These are phyloP conservation scores for Xerocomellus amylosporus DNA, from an alignment of 768 basidiomycete genomes.

Conservation along the genomic window DNA sequence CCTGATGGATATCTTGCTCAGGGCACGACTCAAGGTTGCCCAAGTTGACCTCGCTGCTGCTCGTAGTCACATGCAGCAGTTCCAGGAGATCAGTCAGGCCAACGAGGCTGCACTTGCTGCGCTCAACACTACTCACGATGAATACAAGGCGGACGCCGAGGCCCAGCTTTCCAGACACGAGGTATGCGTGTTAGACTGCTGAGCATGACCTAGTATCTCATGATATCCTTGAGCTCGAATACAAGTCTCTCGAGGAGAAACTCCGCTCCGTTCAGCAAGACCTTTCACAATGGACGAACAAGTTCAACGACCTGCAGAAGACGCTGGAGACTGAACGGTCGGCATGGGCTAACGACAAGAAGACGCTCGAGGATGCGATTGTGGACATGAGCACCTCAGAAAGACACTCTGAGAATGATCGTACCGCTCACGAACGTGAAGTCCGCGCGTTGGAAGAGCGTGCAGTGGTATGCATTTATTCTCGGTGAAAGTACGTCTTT, in stretches of 20 bases:
- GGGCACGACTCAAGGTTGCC: constrained; percentile 71
- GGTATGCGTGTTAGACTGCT: constrained; percentile 38
- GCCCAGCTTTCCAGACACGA: constrained; percentile 63
- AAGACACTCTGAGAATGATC: constrained; percentile 61
- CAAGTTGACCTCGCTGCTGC: constrained; percentile 75
- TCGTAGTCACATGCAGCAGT: constrained; percentile 74
- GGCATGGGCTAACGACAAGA: constrained; percentile 77
- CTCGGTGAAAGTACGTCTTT: background rate
- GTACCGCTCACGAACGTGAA: constrained; percentile 59
- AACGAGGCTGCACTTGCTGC: constrained; percentile 73
- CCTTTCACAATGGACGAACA: constrained; percentile 44
- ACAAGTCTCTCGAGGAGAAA: constrained; percentile 60
- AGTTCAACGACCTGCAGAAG: constrained; percentile 58
- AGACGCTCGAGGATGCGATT: constrained; percentile 77
- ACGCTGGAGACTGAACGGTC: constrained; percentile 65
- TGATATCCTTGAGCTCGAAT: constrained; percentile 50
- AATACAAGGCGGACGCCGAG: constrained; percentile 73
- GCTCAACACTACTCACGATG: constrained; percentile 71
- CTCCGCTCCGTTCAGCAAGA: constrained; percentile 55
- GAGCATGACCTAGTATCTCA: background rate
- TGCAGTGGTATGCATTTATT: constrained; percentile 48
- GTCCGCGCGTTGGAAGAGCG: constrained; percentile 67
- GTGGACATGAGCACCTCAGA: constrained; percentile 77
- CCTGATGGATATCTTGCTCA: constrained; percentile 26
- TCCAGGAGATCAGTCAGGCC: constrained; percentile 80